phyloP scores from a whole-genome alignment of 2,329 filamentous ascomycete species.

The Colletotrichum sp. region DNA sequence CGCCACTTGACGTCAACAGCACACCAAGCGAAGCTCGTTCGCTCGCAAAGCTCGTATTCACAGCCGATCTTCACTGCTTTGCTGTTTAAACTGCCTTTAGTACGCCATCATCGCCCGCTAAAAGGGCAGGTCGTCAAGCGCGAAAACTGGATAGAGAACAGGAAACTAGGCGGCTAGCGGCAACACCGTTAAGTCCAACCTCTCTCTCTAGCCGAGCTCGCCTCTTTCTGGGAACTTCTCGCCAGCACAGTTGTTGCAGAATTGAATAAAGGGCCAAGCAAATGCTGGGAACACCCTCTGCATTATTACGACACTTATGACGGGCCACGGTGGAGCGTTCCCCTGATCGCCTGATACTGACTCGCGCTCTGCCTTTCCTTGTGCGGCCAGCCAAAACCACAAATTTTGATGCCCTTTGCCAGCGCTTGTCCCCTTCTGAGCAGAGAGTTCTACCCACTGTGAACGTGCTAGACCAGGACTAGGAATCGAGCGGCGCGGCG shows the following conservation, averaged over 20 bases:
- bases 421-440: not conserved
- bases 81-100: not conserved
- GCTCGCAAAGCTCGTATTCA: not conserved
- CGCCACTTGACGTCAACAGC: not conserved
- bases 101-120: not conserved
- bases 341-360: slow-evolving; percentile 14
- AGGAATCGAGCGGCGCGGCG: not conserved
- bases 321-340: slow-evolving; percentile 1
- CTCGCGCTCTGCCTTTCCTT: not conserved
- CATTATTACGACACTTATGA: slow-evolving; percentile 18
- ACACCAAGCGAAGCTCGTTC: not conserved
- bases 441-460: not conserved
- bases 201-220: not conserved
- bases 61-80: not conserved
- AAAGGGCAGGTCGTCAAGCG: not conserved
- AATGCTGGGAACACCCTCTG: not conserved
- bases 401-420: not conserved
- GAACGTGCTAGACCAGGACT: not conserved
- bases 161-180: slow-evolving; percentile 9
- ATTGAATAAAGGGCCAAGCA: not conserved
- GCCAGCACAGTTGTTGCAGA: too few species aligned
- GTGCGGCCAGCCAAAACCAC: not conserved
- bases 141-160: not conserved
- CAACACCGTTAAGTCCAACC: not conserved
- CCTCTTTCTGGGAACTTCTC: too few species aligned